Base-by-base conservation (phyloP, 345 rosid species). In the Brassica incana region DNA sequence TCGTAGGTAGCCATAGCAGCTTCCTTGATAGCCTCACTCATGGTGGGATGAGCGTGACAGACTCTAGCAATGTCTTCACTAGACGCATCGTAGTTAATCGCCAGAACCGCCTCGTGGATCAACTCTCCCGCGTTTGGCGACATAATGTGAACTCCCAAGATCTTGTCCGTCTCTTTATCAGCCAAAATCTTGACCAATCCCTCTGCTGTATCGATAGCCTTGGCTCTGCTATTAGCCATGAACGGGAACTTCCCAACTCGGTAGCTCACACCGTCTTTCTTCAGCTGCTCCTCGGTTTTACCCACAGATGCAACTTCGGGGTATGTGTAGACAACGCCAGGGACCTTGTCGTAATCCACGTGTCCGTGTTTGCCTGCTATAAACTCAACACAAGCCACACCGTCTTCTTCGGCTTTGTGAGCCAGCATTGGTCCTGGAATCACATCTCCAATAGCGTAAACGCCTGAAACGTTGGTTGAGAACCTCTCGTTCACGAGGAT, bases 11-110 rank as follows among this genome's bases (percentile, higher is more conserved):
- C 99, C 99, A 96, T 92, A 52, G 98, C 99, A 56, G 99, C 99
- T 88, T 96, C 99, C 94, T 96, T 96, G 85, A 96, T 69, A 30
- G 98, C 99, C 81, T 96, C 99, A 48, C 99, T 96, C 99, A 96
- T 89, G 15, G 99, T 96, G 12, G 99, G 99, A 74, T 92, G 99
- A 32, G 99, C 99, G 59, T 93, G 99, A 86, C 99, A 96, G 54
- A 93, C 95, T 3, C 97, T 92, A 14, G 98, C 97, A 8, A 96
- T 96, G 81, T 93, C 99, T 88, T 92, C 98, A 11, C 99, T 96
- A 0, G 89, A 63, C 45, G 99, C 98, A 80, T 85, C 99, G 72
- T 93, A 93, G 48, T 90, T 80, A 77, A 96, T 84, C 30, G 99
- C 99, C 18, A 96, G 70, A 32, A 80, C 97, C 5, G 99, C 99